A percentile compares a stretch with the other conserved stretches of the same genome.
Evolutionary conservation across 2,329 filamentous ascomycete genomes (phyloP).

Genomic region (Thyridium curvatum): DNA sequence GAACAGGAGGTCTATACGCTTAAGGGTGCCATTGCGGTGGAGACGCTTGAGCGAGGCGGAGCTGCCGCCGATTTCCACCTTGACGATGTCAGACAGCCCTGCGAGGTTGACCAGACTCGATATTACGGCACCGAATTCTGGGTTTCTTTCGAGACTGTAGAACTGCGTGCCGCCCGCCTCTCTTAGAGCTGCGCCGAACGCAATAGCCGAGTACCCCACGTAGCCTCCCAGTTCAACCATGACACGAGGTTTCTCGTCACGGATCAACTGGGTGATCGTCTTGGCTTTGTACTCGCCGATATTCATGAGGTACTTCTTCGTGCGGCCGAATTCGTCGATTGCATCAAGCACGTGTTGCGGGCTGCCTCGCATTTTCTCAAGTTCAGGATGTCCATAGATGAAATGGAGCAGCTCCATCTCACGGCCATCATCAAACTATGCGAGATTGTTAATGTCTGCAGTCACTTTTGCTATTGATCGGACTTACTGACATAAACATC

Average conservation of each 20-base stretch:
- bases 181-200: conserved; percentile 63
- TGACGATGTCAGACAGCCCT: conserved; percentile 63
- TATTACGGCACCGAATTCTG: conserved; percentile 67
- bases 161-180: conserved; percentile 59
- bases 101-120: conserved; percentile 65
- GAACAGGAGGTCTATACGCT: conserved; percentile 66
- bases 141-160: conserved; percentile 66
- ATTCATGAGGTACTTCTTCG: conserved; percentile 72
- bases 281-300: conserved; percentile 69
- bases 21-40: conserved; percentile 42
- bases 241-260: conserved; percentile 41
- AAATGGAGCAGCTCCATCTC: conserved; percentile 69
- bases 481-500: conserved; percentile 25
- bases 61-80: conserved; percentile 64
- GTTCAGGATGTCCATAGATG: conserved; percentile 54
- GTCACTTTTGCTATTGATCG: not conserved
- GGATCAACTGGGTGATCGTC: conserved; percentile 64
- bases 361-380: conserved; percentile 57
- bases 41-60: conserved; percentile 59
- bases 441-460: too few species aligned
- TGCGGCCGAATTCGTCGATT: conserved; percentile 60
- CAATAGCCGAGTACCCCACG: conserved; percentile 73
- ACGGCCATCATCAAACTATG: conserved; percentile 60
- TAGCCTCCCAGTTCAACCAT: conserved; percentile 72
- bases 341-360: conserved; percentile 58